phyloP scores from a whole-genome alignment of 345 rosid species.

The Raphanus raphanistrum region DNA sequence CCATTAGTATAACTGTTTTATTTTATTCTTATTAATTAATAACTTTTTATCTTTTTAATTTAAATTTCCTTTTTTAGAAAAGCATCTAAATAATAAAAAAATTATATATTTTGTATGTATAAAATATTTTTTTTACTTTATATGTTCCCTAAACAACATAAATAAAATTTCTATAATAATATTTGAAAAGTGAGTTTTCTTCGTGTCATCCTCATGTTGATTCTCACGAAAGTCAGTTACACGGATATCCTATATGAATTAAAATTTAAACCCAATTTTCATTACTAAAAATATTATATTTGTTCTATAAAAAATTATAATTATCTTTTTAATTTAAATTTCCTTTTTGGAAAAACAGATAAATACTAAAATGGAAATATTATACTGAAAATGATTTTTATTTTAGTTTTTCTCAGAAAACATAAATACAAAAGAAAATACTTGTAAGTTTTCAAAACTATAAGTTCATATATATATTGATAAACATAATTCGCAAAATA shows the following conservation, averaged over 20 bases:
- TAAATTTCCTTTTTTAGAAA: not conserved
- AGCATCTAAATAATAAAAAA: not conserved
- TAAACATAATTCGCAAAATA: too few species aligned
- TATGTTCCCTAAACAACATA: not conserved
- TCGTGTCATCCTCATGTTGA: not conserved
- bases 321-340: not conserved
- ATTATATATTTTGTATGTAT: not conserved
- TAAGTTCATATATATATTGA: too few species aligned
- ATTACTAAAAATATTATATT: not conserved
- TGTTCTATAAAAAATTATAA: not conserved
- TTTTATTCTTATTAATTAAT: not conserved
- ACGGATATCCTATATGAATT: not conserved
- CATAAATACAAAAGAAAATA: too few species aligned
- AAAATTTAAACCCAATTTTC: not conserved
- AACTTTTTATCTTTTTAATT: not conserved
- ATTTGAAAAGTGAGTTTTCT: not conserved
- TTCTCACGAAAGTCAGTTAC: not conserved
- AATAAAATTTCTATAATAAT: too few species aligned
- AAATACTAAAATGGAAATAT: too few species aligned
- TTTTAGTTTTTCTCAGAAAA: too few species aligned
- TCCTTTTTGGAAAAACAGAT: not conserved
- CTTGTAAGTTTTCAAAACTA: too few species aligned
- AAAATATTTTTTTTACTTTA: not conserved
- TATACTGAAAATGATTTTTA: too few species aligned
- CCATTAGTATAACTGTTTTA: not conserved